Evolutionary conservation across 345 rosid genomes (phyloP), one percentile per base, ranked within the genome.

Genomic region (Lepidium sativum): DNA sequence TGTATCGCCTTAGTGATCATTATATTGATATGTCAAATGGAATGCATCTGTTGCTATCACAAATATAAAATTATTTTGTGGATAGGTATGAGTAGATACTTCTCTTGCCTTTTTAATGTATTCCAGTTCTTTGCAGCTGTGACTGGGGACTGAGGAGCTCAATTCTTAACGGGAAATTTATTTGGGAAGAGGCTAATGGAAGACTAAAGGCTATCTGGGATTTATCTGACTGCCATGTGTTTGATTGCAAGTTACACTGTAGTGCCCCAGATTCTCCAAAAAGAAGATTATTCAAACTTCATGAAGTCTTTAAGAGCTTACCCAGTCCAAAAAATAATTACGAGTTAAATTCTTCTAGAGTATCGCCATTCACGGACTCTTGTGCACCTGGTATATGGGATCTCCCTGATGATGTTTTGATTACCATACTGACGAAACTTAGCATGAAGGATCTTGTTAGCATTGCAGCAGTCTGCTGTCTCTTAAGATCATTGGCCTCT

Each of bases 161-260:
- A 39, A 64, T 89, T 65, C 75, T 66, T 49, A 59, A 76, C 57
- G 75, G 76, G 50, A 74, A 70, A 62, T 70, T 55, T 61, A 45
- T 58, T 73, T 68, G 60, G 78, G 73, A 58, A 45, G 51, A 68
- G 59, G 61, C 42, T 10, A 39, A 35, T 72, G 80, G 70, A 61
- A 76, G 75, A 38, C 53, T 45, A 58, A 62, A 34, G 41, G 75
- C 74, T 55, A 62, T 84, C 15, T 84, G 95, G 96, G 72, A 74
- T 80, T 50, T 88, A 62, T 77, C 83, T 25, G 90, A 82, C 44
- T 94, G 99, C 66, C 97, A 94, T 79, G 95, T 84, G 63, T 77
- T 87, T 56, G 84, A 75, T 41, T 94, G 99, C 82, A 78, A 78
- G 63, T 74, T 84, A 69, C 80, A 68, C 37, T 81, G 81, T 60